Conservation (phyloP, 352 stramenopile genomes). For the Pythium dissimile region DNA sequence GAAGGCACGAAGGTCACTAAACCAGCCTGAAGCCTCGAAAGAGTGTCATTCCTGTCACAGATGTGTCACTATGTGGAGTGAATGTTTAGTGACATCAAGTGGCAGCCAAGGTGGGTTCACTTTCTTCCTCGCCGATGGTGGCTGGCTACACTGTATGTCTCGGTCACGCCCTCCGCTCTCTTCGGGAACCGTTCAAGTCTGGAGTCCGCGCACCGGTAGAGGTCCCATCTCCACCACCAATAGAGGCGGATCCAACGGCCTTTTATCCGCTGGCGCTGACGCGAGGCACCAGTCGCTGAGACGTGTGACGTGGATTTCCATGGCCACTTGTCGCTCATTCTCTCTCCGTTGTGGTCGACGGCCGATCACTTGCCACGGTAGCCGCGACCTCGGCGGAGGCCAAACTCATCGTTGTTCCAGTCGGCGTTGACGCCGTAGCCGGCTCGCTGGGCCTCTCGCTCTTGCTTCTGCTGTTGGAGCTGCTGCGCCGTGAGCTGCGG, state of each 20-base stretch:
- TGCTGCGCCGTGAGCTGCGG: conserved; percentile 14
- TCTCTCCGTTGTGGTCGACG: too few species aligned
- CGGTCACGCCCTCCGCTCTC: too few species aligned
- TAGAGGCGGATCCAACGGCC: too few species aligned
- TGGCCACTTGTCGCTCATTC: too few species aligned
- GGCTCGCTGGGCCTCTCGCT: conserved; percentile 31
- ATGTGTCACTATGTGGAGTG: not conserved
- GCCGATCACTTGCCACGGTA: conserved; percentile 47
- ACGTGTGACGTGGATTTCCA: too few species aligned
- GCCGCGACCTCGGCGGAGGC: conserved; percentile 54
- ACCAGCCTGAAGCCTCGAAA: conserved; percentile 5
- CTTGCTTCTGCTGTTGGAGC: conserved; percentile 24
- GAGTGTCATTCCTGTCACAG: conserved; percentile 3
- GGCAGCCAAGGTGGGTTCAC: not conserved
- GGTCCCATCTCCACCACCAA: too few species aligned
- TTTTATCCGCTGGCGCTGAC: too few species aligned
- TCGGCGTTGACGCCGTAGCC: conserved; percentile 64
- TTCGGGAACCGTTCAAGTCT: too few species aligned
- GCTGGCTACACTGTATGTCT: not conserved
- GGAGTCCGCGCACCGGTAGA: too few species aligned
- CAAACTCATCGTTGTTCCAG: conserved; percentile 87
- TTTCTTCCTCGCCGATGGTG: not conserved
- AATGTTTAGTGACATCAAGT: not conserved
- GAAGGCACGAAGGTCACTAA: not conserved
- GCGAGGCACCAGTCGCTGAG: too few species aligned